A percentile compares a stretch with the other conserved stretches of the same genome.
Evolutionary conservation across 2,329 filamentous ascomycete species (phyloP).

Genomic region (Penicillium sp.): DNA sequence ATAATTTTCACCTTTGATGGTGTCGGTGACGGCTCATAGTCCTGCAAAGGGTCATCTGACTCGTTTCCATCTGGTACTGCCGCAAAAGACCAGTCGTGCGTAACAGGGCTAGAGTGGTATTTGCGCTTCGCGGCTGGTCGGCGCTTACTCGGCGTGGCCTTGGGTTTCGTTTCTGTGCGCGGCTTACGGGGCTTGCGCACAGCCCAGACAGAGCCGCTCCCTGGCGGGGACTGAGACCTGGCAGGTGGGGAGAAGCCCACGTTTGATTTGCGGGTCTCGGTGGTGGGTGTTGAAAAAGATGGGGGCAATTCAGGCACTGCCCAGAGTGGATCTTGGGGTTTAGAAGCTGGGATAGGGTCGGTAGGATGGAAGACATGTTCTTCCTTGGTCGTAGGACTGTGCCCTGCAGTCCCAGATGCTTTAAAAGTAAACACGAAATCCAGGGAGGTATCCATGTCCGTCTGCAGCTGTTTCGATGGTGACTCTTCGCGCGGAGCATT

Average conservation of each 20-base stretch:
- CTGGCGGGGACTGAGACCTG: conserved; percentile 28
- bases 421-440: conserved; percentile 7
- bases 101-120: conserved; percentile 23
- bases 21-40: conserved; percentile 28
- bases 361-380: neutral
- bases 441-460: neutral
- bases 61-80: conserved; percentile 29
- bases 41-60: conserved; percentile 39
- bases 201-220: conserved; percentile 34
- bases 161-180: conserved; percentile 19
- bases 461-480: neutral
- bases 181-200: conserved; percentile 22
- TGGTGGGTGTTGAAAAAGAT: conserved; percentile 15
- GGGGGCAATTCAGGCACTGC: conserved; percentile 17
- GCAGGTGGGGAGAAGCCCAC: conserved; percentile 6
- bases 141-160: conserved; percentile 16
- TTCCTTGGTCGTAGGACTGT: conserved; percentile 1
- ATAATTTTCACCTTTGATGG: conserved; percentile 19
- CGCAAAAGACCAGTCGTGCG: conserved; percentile 33
- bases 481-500: neutral
- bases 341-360: conserved; percentile 2
- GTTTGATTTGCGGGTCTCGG: conserved; percentile 10
- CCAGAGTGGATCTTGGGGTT: conserved; percentile 16
- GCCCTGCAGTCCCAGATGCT: conserved; percentile 6
- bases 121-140: conserved; percentile 19